Base-by-base conservation (phyloP, 1,139 yeast species). In the Lodderomyces beijingensis region DNA sequence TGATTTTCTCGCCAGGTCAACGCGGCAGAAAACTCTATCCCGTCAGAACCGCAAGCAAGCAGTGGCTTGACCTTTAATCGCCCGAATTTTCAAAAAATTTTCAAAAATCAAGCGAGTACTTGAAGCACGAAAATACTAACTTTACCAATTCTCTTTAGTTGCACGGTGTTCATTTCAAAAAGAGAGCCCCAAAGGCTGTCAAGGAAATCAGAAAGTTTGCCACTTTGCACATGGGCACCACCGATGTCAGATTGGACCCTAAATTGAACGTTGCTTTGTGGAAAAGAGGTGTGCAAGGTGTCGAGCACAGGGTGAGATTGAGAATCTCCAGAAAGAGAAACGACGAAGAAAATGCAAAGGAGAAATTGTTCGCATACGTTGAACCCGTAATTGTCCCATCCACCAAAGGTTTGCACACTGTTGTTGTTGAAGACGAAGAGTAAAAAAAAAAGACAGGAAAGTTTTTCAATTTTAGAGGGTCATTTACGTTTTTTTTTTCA, bases 231-330 rank as follows among this genome's bases (percentile, higher is more conserved):
- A 87, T 91, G 94, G 97, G 97, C 67, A 93, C 99, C 63, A 73
- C 86, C 53, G 99, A 93, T 69, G 97, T 93, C 70, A 93, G 98
- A 79, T 76, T 93, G 65, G 97, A 91, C 77, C 98, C 98, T 66
- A 86, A 80, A 73, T 79, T 93, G 74, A 93, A 93, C 84, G 93
- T 89, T 73, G 94, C 84, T 68, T 78, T 93, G 75, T 93, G 98
- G 98, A 85, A 87, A 74, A 88, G 95, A 78, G 99, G 99, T 78
- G 83, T 93, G 76, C 91, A 89, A 81, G 96, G 96, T 76, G 95
- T 87, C 62, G 95, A 95, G 70, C 77, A 75, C 85, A 89, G 96
- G 81, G 68, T 93, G 74, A 88, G 99, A 79, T 80, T 93, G 70
- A 89, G 96, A 79, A 89, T 93, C 75, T 88, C 97, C 48, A 89